A percentile compares a stretch with the other conserved stretches of the same genome.
Evolutionary conservation across 202 grass and related monocot genomes (phyloP).

Genomic region (Digitaria exilis): DNA sequence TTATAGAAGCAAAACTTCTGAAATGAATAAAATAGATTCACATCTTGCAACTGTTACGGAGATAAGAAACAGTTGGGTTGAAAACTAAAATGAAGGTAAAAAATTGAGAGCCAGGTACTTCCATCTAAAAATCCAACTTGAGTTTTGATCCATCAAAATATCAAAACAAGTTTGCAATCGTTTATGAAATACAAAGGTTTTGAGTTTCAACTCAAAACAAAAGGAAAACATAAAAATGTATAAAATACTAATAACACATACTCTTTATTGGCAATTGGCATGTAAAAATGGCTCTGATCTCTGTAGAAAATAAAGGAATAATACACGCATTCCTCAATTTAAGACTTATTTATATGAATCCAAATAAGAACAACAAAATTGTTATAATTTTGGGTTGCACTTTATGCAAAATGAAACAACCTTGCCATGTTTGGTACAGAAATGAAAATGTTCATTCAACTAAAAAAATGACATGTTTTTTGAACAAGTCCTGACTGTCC

Average conservation of each 20-base stretch:
- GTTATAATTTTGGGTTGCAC: neutral
- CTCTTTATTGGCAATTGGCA: slow-evolving; percentile 3
- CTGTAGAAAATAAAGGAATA: neutral
- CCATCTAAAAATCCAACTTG: neutral
- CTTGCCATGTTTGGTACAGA: neutral
- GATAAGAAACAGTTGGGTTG: neutral
- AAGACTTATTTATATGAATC: neutral
- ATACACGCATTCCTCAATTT: neutral
- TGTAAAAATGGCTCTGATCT: neutral
- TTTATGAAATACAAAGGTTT: neutral
- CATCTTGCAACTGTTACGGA: neutral
- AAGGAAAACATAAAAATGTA: neutral
- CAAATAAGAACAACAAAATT: neutral
- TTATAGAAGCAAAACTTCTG: slow-evolving; percentile 17
- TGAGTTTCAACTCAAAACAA: slow-evolving; percentile 24
- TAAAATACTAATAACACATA: neutral
- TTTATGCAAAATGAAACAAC: neutral
- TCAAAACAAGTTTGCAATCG: neutral
- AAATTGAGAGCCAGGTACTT: slow-evolving; percentile 3
- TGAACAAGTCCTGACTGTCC: neutral
- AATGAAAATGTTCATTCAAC: neutral
- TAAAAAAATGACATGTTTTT: slow-evolving; percentile 6
- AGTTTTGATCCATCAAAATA: neutral
- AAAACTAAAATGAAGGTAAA: neutral
- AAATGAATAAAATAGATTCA: neutral